These are phyloP conservation scores for Nicotiana benthamiana DNA, from an alignment of 257 asterid species.

Conservation along the genomic window DNA sequence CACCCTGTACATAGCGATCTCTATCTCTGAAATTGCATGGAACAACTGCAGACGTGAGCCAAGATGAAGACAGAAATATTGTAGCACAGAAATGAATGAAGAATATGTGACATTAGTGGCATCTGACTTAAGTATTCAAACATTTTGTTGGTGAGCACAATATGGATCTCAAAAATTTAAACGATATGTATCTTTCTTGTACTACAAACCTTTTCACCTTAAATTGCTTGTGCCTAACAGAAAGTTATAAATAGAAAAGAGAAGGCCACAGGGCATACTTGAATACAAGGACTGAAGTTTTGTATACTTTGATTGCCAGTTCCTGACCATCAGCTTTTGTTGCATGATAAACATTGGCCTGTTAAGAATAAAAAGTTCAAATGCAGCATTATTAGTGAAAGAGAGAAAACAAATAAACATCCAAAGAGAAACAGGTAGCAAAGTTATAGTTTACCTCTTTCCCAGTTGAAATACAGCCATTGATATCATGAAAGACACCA, in stretches of 20 bases:
- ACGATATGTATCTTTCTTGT: background rate
- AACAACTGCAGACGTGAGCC: background rate
- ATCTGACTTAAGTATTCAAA: background rate
- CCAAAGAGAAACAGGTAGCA: background rate
- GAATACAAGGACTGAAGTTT: conserved; percentile 88
- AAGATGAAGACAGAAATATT: background rate
- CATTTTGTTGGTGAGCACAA: background rate
- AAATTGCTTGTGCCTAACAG: background rate
- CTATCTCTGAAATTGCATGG: conserved; percentile 62
- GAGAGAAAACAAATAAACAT: background rate
- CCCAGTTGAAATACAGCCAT: conserved; percentile 98
- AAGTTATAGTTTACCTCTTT: conserved; percentile 54
- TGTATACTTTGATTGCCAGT: conserved; percentile 85
- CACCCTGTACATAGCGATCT: conserved; percentile 97
- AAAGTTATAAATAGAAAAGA: conserved; percentile 2
- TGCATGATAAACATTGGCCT: conserved; percentile 98
- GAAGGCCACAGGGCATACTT: conserved; percentile 44
- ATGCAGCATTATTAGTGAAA: background rate
- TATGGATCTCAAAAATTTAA: background rate
- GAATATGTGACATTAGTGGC: background rate
- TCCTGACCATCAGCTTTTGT: conserved; percentile 80
- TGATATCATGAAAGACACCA: conserved; percentile 72
- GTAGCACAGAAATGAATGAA: background rate
- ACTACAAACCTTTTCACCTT: background rate
- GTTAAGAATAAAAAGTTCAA: conserved; percentile 10